phyloP scores from a whole-genome alignment of 176 grass and related monocot genomes.

The Carex parvula region DNA sequence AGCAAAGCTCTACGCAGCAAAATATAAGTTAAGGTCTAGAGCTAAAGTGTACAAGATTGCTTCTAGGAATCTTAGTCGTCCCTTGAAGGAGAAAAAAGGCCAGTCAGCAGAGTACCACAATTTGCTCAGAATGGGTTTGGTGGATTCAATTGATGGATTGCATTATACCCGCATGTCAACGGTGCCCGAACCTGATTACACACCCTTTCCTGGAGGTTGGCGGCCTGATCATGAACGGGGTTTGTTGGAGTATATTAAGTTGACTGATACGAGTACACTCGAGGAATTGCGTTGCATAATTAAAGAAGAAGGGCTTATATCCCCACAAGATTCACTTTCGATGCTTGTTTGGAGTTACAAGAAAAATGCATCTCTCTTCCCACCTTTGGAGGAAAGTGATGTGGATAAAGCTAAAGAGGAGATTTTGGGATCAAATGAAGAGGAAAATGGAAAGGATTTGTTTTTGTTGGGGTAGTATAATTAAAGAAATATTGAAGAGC shows the following conservation, averaged over 20 bases:
- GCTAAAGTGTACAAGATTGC: constrained; percentile 99
- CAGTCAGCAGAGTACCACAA: constrained; percentile 93
- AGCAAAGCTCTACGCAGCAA: constrained; percentile 91
- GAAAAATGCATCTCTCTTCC: constrained; percentile 65
- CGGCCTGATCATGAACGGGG: constrained; percentile 76
- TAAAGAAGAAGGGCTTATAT: constrained; percentile 83
- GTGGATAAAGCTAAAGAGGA: constrained; percentile 41
- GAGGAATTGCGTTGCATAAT: constrained; percentile 57
- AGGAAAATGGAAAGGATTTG: constrained; percentile 38
- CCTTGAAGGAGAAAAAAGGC: constrained; percentile 93
- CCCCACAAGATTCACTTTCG: constrained; percentile 81
- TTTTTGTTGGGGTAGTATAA: neutral
- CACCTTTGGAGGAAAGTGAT: constrained; percentile 40
- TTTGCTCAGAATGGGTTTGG: constrained; percentile 86
- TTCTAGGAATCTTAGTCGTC: constrained; percentile 93
- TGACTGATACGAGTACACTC: constrained; percentile 58
- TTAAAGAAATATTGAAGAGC: neutral
- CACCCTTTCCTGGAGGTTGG: constrained; percentile 62
- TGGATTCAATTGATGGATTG: constrained; percentile 90
- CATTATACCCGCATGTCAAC: constrained; percentile 94
- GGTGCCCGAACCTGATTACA: constrained; percentile 94
- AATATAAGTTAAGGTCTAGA: constrained; percentile 94
- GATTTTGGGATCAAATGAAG: constrained; percentile 33
- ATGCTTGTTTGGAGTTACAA: constrained; percentile 98
- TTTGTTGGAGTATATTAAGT: constrained; percentile 85